Evolutionary conservation across 495 filamentous ascomycete genomes (phyloP).

Genomic region (Daldinia bambusicola): DNA sequence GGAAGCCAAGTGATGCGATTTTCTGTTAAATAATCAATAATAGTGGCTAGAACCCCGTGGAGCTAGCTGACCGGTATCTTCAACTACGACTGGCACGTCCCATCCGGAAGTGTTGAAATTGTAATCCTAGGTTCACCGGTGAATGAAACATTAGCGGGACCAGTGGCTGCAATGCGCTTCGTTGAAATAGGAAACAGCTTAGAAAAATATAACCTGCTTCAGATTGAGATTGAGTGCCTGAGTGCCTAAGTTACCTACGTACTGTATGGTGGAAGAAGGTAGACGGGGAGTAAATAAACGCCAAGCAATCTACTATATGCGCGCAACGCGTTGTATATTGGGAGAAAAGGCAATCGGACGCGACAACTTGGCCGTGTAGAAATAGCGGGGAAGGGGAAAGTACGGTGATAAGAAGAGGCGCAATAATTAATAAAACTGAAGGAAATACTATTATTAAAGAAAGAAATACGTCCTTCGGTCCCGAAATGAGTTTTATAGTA

Average conservation of each 20-base stretch:
- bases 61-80: constrained; percentile 25
- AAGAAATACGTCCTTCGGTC: constrained; percentile 18
- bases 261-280: constrained; percentile 10
- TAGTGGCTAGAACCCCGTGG: constrained; percentile 22
- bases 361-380: constrained; percentile 8
- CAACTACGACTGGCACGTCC: constrained; percentile 9
- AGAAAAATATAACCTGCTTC: constrained; percentile 33
- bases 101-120: constrained; percentile 7
- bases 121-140: constrained; percentile 29
- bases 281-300: background rate
- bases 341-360: constrained; percentile 6
- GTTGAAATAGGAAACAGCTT: background rate
- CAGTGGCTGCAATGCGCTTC: background rate
- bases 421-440: background rate
- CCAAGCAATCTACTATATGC: background rate
- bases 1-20: constrained; percentile 2
- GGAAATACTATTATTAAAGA: constrained; percentile 10
- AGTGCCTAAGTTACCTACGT: too few relatives aligned
- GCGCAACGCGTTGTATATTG: background rate
- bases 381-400: too few relatives aligned
- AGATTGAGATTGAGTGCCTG: too few relatives aligned
- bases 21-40: constrained; percentile 24
- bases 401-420: constrained; percentile 14
- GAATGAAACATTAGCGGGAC: background rate
- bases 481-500: constrained; percentile 18